Base-by-base conservation (phyloP, 495 filamentous ascomycete species). In the Hypoxylon lienhwacheense region DNA sequence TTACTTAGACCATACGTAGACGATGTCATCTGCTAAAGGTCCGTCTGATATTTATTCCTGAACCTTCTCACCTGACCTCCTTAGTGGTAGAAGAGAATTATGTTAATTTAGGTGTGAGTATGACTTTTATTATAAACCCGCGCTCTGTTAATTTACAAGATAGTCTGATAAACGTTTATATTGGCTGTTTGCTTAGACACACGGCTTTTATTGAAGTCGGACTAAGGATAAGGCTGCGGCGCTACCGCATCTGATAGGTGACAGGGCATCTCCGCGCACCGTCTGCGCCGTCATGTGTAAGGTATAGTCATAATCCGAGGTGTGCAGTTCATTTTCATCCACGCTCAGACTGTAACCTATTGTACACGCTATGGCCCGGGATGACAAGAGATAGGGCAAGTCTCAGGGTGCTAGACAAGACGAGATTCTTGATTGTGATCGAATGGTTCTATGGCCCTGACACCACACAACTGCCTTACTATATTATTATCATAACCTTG, bases 251-350 rank as follows among this genome's bases (percentile, higher is more conserved):
- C 21, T 46, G 46, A 55, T 61, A 50, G 46, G 39, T 42, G 26
- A 42, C 24, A 32, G 51, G 26, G 42, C 29, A 36, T 35, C 33
- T 53, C 35, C 42, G 37, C 25, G 42, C 29, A 36, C 40, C 33
- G 48, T 31, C 42, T 32, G 3, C 47, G 48, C 52, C 22, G 31
- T 61, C 58, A 61, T 61, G 46, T 56, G 58, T 56, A 61, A 51
- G 41, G 34, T 43, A 47, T 53, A 32, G 53, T 32, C 11, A 48
- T 56, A 52, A 53, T 53, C 52, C 52, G 52, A 56, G 58, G 52
- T 61, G 58, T 61, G 58, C 16, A 56, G 47, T 55, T 61, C 52
- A 61, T 61, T 56, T 55, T 53, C 47, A 43, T 35, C 15, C 33
- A 52, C 39, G 44, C 31, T 22, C 19, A 51, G 52, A 56, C 53